phyloP scores from a whole-genome alignment of 2,329 filamentous ascomycete genomes.

The Diaporthe batatas region DNA sequence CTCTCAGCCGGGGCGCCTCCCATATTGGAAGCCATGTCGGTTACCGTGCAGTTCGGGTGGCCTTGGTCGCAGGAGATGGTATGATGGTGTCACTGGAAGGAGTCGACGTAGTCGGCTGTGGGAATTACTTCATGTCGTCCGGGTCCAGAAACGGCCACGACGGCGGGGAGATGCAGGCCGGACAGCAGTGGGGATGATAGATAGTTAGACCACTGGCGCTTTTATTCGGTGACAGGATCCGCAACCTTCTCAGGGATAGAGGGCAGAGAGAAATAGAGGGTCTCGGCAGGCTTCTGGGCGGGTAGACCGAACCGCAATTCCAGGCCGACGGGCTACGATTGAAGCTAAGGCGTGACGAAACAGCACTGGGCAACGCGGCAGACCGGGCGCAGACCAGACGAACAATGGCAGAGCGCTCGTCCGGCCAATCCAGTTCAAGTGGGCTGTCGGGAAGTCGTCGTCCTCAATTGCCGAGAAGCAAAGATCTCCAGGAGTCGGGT shows the following conservation, averaged over 20 bases:
- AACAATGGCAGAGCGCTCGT: not conserved
- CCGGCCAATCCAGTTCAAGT: not conserved
- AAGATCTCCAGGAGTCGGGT: not conserved
- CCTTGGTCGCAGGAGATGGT: not conserved
- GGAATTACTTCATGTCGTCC: slow-evolving; percentile 10
- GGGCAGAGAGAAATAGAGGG: not conserved
- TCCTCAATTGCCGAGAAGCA: slow-evolving; percentile 5
- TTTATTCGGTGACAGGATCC: not conserved
- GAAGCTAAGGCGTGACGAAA: slow-evolving; percentile 33
- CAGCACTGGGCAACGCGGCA: not conserved
- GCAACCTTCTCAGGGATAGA: not conserved
- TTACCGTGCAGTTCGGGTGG: not conserved
- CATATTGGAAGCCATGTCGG: slow-evolving; percentile 59
- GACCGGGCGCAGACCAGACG: slow-evolving; percentile 6
- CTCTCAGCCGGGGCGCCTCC: slow-evolving; percentile 54
- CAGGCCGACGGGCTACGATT: slow-evolving; percentile 18
- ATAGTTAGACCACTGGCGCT: not conserved
- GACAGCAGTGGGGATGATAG: not conserved
- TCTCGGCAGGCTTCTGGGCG: slow-evolving; percentile 36
- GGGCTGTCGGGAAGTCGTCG: not conserved
- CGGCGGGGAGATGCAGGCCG: not conserved
- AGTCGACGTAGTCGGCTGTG: not conserved
- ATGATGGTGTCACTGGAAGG: slow-evolving; percentile 3
- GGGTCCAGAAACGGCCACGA: not conserved
- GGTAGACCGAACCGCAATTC: not conserved